These are phyloP conservation scores for Oxyria digyna DNA, from an alignment of 148 eudicot genomes.

Conservation along the genomic window DNA sequence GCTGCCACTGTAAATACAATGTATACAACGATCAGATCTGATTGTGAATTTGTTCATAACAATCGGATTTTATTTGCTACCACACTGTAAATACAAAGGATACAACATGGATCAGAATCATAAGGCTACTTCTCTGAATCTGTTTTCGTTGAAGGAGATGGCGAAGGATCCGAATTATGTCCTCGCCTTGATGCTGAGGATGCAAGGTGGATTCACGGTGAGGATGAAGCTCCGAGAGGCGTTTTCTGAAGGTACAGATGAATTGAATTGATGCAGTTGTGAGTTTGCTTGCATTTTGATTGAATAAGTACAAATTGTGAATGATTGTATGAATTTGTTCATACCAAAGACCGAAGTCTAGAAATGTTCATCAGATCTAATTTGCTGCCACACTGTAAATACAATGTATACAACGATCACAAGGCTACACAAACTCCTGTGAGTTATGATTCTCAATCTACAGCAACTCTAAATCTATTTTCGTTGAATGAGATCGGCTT, in stretches of 20 bases:
- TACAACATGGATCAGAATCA: too few species aligned
- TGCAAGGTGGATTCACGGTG: conserved; percentile 24
- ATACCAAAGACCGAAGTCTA: too few species aligned
- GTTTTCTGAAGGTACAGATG: not conserved
- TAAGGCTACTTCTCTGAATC: too few species aligned
- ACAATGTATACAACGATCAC: not conserved
- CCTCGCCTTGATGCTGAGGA: conserved; percentile 24
- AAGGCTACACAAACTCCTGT: not conserved
- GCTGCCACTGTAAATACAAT: too few species aligned
- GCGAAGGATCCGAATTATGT: conserved; percentile 18
- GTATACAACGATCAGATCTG: too few species aligned
- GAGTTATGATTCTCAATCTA: not conserved
- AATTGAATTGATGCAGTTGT: not conserved
- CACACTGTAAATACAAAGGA: too few species aligned
- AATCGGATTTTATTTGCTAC: too few species aligned
- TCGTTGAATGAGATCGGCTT: not conserved
- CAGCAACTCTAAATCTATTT: not conserved
- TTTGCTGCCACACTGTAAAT: not conserved
- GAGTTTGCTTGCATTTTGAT: too few species aligned
- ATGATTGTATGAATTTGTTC: too few species aligned
- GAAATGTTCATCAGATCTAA: not conserved
- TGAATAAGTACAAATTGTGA: too few species aligned
- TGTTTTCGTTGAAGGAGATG: too few species aligned
- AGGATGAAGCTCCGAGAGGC: conserved; percentile 17
- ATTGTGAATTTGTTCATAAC: too few species aligned